These are phyloP conservation scores for Gyromitra esculenta DNA, from an alignment of 2,329 filamentous ascomycete species.

Conservation along the genomic window DNA sequence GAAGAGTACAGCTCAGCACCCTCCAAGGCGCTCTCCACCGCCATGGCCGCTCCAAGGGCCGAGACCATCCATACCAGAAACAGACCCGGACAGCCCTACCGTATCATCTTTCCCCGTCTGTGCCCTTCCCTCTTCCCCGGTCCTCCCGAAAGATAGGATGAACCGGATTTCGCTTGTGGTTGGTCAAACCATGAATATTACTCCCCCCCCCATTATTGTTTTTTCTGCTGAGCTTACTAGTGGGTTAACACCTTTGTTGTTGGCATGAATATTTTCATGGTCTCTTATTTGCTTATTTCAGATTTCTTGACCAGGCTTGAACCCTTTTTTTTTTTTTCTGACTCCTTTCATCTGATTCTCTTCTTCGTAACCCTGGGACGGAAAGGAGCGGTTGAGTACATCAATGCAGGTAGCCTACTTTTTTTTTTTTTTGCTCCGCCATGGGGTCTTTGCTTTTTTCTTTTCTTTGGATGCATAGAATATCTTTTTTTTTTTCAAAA, in stretches of 20 bases:
- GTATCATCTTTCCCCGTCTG: slow-evolving; percentile 49
- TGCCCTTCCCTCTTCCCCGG: slow-evolving; percentile 50
- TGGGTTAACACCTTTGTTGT: slow-evolving; percentile 12
- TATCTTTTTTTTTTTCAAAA: not conserved
- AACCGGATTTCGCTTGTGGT: slow-evolving; percentile 24
- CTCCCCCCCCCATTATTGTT: not conserved
- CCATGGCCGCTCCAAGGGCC: slow-evolving; percentile 37
- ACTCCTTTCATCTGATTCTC: slow-evolving; percentile 49
- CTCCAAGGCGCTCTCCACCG: slow-evolving; percentile 36
- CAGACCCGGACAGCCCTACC: slow-evolving; percentile 43
- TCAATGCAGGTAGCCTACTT: slow-evolving; percentile 48
- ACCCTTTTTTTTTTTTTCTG: slow-evolving; percentile 19
- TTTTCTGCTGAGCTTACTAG: slow-evolving; percentile 23
- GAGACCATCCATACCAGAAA: slow-evolving; percentile 41
- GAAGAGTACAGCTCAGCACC: slow-evolving; percentile 50
- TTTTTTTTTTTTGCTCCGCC: slow-evolving; percentile 18
- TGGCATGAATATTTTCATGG: slow-evolving; percentile 22
- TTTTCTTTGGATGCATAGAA: slow-evolving; percentile 35
- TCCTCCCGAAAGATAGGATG: slow-evolving; percentile 46
- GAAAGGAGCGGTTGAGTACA: slow-evolving; percentile 49
- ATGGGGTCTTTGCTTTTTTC: slow-evolving; percentile 30
- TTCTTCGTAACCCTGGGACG: slow-evolving; percentile 48
- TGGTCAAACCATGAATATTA: slow-evolving; percentile 24
- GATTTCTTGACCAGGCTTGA: slow-evolving; percentile 40
- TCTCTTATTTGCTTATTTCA: slow-evolving; percentile 41